A percentile compares a stretch with the other conserved stretches of the same genome.
Evolutionary conservation across 495 filamentous ascomycete species (phyloP).

Genomic region (Neurospora tetrasperma): DNA sequence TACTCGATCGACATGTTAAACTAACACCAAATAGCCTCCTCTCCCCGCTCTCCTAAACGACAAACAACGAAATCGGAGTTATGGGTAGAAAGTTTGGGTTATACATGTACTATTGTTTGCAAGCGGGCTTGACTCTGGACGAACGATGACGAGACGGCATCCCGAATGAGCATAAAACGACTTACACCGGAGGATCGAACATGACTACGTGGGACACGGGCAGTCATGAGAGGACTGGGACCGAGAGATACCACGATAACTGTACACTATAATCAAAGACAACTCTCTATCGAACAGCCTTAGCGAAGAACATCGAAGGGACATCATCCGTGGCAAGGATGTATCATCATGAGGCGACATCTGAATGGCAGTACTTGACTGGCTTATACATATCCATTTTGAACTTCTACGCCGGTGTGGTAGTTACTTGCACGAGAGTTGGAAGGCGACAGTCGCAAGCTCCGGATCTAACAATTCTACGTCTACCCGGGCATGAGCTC

Average conservation of each 20-base stretch:
- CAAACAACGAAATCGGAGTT: background rate
- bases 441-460: background rate
- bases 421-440: background rate
- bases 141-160: background rate
- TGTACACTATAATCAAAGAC: constrained; percentile 22
- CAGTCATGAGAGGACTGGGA: background rate
- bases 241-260: constrained; percentile 5
- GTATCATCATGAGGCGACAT: background rate
- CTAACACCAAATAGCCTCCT: constrained; percentile 44
- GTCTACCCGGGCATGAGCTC: background rate
- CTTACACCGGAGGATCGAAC: background rate
- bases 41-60: constrained; percentile 54
- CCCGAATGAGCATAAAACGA: background rate
- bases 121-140: background rate
- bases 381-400: background rate
- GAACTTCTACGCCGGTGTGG: background rate
- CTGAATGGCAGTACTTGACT: background rate
- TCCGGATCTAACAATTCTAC: background rate
- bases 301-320: background rate
- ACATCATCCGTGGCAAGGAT: background rate
- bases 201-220: background rate
- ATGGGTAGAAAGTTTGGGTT: constrained; percentile 1
- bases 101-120: constrained; percentile 14
- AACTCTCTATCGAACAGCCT: background rate
- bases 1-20: background rate